Base-by-base conservation (phyloP, 2,329 filamentous ascomycete genomes). In the Talaromyces sp. region DNA sequence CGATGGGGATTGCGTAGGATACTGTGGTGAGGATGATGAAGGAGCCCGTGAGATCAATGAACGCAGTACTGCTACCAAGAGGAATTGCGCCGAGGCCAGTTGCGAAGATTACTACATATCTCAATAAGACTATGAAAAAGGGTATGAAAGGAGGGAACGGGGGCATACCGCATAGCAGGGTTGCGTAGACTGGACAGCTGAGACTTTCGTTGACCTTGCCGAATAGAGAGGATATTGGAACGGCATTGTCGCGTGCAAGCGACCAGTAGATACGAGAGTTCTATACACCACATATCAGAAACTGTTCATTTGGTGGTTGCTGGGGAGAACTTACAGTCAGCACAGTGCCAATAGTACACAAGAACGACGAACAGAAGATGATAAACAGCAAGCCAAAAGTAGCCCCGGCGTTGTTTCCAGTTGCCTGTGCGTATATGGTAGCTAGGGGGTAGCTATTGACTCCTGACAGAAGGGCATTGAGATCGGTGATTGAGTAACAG, bases 21-120 rank as follows among this genome's bases (percentile, higher is more conserved):
- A 81, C 72, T 59, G 81, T 81, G 66, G 81, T 81, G 52, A 82
- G 77, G 13, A 80, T 81, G 47, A 70, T 69, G 13, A 70, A 67
- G 0, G 68, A 71, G 56, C 67, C 61, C 68, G 75, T 73, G 70
- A 76, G 74, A 0, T 88, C 87, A 58, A 86, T 85, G 74, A 91
- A 91, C 0, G 89, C 89, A 0, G 87, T 88, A 2, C 80, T 84
- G 45, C 82, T 87, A n/a, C 86, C 88, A 1, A 91, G 82, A 64
- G 90, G 90, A 39, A 91, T 86, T 35, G 81, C 82, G 0, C 87
- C 88, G 0, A 62, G 33, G 8, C 61, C 61, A n/a, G 61, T 62
- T 19, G 61, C 61, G 10, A 83, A 77, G 45, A 78, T 66, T 0
- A 78, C 74, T 73, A 82, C 5, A 15, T 31, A 37, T 83, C 25